A percentile compares a stretch with the other conserved stretches of the same genome.
Evolutionary conservation across 148 eudicot genomes (phyloP).

Genomic region (Pouteria glomerata): DNA sequence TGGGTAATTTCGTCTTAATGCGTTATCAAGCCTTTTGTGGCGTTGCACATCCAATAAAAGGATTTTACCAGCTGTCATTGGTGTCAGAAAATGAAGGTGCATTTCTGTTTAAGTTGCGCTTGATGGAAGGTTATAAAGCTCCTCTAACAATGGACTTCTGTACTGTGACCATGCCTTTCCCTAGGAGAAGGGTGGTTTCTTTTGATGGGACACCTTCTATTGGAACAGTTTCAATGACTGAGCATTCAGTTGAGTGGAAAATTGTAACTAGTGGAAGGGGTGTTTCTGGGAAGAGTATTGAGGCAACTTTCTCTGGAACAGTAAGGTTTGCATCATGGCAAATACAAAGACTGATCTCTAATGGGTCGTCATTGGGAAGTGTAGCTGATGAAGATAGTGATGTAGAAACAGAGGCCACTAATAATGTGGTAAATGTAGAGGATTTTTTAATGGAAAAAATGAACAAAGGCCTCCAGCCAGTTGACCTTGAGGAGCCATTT

Average conservation of each 20-base stretch:
- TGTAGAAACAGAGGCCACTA: constrained; percentile 50
- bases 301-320: constrained; percentile 95
- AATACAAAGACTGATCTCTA: constrained; percentile 39
- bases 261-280: constrained; percentile 74
- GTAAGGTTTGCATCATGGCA: constrained; percentile 80
- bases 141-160: constrained; percentile 91
- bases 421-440: constrained; percentile 67
- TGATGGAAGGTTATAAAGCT: constrained; percentile 86
- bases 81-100: constrained; percentile 99
- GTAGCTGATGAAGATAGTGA: constrained; percentile 80
- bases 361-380: constrained; percentile 36
- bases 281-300: constrained; percentile 79
- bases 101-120: constrained; percentile 72
- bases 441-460: constrained; percentile 73
- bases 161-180: constrained; percentile 95
- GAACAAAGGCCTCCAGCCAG: constrained; percentile 82
- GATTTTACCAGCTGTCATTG: constrained; percentile 97
- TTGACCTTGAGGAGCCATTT: constrained; percentile 93
- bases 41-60: constrained; percentile 81
- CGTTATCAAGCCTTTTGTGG: constrained; percentile 67
- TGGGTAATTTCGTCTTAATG: constrained; percentile 80
- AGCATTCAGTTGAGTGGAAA: constrained; percentile 90
- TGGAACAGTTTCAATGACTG: constrained; percentile 74
- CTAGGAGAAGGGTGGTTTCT: constrained; percentile 72
- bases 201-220: constrained; percentile 87